Conservation (phyloP, 2,329 filamentous ascomycete species). For the Neofusicoccum kwambonambiense region DNA sequence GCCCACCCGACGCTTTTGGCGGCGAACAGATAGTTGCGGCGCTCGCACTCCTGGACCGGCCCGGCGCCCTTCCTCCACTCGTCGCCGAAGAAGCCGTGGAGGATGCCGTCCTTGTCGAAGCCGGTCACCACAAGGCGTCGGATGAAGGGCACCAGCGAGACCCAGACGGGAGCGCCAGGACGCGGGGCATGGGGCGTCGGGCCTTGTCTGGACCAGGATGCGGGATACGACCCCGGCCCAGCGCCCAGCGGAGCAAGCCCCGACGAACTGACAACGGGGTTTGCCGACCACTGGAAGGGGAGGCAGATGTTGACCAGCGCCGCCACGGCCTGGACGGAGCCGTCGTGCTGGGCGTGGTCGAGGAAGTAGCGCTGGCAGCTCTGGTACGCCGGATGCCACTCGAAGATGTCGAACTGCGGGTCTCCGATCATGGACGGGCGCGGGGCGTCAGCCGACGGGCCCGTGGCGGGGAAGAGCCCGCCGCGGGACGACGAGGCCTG, state of each 20-base stretch:
- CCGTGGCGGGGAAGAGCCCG: conserved; percentile 14
- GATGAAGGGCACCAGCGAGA: conserved; percentile 84
- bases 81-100: conserved; percentile 96
- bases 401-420: conserved; percentile 73
- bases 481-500: conserved; percentile 17
- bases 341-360: conserved; percentile 82
- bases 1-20: conserved; percentile 92
- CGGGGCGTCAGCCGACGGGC: conserved; percentile 14
- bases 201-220: conserved; percentile 43
- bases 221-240: conserved; percentile 24
- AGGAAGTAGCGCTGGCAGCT: conserved; percentile 89
- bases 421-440: conserved; percentile 34
- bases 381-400: conserved; percentile 90
- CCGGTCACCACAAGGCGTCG: conserved; percentile 87
- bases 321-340: conserved; percentile 80
- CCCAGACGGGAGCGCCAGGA: conserved; percentile 40
- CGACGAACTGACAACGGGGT: conserved; percentile 46
- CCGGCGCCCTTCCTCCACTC: conserved; percentile 81
- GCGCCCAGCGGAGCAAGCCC: conserved; percentile 31
- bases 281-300: conserved; percentile 70
- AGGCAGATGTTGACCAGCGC: conserved; percentile 89
- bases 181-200: conserved; percentile 39
- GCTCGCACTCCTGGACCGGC: conserved; percentile 80
- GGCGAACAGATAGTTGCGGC: conserved; percentile 91
- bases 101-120: conserved; percentile 80